Conservation (phyloP, 208 protist species). For the Trypanosoma avium region DNA sequence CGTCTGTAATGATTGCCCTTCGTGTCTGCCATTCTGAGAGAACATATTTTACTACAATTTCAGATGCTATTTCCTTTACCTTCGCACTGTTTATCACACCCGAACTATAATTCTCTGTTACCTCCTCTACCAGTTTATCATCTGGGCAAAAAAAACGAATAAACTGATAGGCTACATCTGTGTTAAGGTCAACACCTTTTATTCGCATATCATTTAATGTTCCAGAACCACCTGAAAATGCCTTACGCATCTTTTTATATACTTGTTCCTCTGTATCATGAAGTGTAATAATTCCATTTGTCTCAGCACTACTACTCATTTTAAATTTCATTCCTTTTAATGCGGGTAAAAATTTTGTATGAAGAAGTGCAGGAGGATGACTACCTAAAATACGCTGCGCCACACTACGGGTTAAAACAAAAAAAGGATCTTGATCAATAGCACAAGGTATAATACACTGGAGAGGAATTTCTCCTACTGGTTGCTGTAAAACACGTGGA, state of each 20-base stretch:
- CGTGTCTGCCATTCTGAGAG: conserved; percentile 63
- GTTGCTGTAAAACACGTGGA: conserved; percentile 82
- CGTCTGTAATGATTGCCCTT: conserved; percentile 69
- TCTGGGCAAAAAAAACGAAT: conserved; percentile 96
- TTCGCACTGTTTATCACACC: conserved; percentile 77
- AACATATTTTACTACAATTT: conserved; percentile 64
- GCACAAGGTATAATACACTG: conserved; percentile 98
- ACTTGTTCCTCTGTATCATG: conserved; percentile 95
- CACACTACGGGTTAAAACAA: conserved; percentile 96
- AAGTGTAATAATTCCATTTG: conserved; percentile 94
- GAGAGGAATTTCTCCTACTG: conserved; percentile 39
- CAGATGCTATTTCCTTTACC: conserved; percentile 77
- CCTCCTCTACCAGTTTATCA: conserved; percentile 89
- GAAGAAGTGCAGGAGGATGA: conserved; percentile 95
- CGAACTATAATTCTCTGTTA: conserved; percentile 59
- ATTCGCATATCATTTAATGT: conserved; percentile 95
- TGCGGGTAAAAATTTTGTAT: conserved; percentile 98
- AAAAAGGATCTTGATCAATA: conserved; percentile 98
- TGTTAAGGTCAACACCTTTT: conserved; percentile 91
- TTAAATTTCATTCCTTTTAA: conserved; percentile 95
- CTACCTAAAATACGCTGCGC: conserved; percentile 91
- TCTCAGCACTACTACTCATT: conserved; percentile 95
- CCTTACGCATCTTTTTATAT: conserved; percentile 94
- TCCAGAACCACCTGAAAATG: conserved; percentile 96
- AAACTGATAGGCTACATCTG: conserved; percentile 97